phyloP scores from a whole-genome alignment of 2,329 filamentous ascomycete genomes.

The Ceratocystis colombiana region DNA sequence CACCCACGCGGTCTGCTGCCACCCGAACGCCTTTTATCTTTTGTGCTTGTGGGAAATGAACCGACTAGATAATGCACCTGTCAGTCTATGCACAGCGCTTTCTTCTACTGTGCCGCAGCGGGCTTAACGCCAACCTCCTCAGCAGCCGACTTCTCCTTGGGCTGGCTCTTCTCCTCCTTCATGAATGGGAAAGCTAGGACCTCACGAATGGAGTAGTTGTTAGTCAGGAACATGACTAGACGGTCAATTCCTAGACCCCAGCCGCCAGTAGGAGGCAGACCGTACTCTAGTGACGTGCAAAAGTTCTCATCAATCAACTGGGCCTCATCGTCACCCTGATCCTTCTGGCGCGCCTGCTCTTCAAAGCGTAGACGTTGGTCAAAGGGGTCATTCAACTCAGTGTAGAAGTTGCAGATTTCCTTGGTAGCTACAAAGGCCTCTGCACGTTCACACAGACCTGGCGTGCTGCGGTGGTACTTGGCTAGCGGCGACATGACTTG shows the following conservation, averaged over 20 bases:
- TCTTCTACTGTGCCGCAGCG: slow-evolving; percentile 49
- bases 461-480: slow-evolving; percentile 70
- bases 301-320: slow-evolving; percentile 95
- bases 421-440: slow-evolving; percentile 71
- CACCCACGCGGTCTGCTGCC: background rate
- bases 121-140: slow-evolving; percentile 54
- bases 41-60: background rate
- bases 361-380: slow-evolving; percentile 79
- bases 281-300: slow-evolving; percentile 79
- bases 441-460: slow-evolving; percentile 89
- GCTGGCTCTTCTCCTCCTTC: slow-evolving; percentile 61
- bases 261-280: slow-evolving; percentile 84
- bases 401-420: slow-evolving; percentile 87
- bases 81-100: background rate
- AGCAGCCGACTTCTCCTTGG: slow-evolving; percentile 46
- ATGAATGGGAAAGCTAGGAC: slow-evolving; percentile 96
- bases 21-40: background rate
- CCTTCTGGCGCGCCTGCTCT: slow-evolving; percentile 93
- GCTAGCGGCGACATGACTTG: slow-evolving; percentile 58
- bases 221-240: slow-evolving; percentile 87
- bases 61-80: background rate
- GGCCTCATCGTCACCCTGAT: slow-evolving; percentile 91
- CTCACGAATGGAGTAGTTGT: slow-evolving; percentile 91
- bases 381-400: slow-evolving; percentile 86
- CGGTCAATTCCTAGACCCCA: slow-evolving; percentile 96